phyloP scores from a whole-genome alignment of 805 yeast genomes.

The Kuraishia floccosa region DNA sequence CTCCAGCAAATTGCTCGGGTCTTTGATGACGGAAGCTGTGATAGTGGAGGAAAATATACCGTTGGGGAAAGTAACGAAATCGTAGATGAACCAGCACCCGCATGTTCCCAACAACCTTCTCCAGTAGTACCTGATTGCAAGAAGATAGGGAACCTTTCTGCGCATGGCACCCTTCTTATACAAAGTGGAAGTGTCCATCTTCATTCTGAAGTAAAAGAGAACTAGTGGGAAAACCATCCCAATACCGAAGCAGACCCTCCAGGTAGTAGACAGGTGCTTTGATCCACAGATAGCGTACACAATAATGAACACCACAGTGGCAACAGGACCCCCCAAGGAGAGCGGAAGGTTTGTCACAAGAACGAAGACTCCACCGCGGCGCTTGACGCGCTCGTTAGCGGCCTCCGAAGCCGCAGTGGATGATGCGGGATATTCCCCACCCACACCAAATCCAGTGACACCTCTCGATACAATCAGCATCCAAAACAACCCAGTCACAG shows the following conservation, averaged over 20 bases:
- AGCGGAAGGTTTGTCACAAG: conserved; percentile 66
- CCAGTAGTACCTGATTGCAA: conserved; percentile 62
- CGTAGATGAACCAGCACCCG: conserved; percentile 72
- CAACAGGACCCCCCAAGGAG: conserved; percentile 73
- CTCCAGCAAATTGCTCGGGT: conserved; percentile 29
- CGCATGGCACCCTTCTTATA: conserved; percentile 57
- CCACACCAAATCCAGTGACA: conserved; percentile 68
- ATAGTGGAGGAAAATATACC: conserved; percentile 59
- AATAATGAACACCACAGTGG: conserved; percentile 53
- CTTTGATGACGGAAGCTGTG: conserved; percentile 37
- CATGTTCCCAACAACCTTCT: conserved; percentile 55
- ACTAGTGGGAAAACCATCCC: conserved; percentile 61
- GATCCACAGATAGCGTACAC: conserved; percentile 47
- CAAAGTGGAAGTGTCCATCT: conserved; percentile 55
- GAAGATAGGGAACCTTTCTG: conserved; percentile 42
- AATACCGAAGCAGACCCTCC: conserved; percentile 62
- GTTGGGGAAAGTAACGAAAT: conserved; percentile 73
- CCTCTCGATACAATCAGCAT: conserved; percentile 69
- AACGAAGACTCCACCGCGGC: conserved; percentile 55
- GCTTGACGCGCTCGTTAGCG: conserved; percentile 50
- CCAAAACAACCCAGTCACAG: conserved; percentile 59
- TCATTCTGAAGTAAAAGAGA: conserved; percentile 61
- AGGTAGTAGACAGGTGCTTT: conserved; percentile 35
- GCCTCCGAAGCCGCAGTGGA: conserved; percentile 64
- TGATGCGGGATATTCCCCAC: conserved; percentile 67